Conservation (phyloP, 805 yeast genomes). For the Saccharomycopsis guyanensis region DNA sequence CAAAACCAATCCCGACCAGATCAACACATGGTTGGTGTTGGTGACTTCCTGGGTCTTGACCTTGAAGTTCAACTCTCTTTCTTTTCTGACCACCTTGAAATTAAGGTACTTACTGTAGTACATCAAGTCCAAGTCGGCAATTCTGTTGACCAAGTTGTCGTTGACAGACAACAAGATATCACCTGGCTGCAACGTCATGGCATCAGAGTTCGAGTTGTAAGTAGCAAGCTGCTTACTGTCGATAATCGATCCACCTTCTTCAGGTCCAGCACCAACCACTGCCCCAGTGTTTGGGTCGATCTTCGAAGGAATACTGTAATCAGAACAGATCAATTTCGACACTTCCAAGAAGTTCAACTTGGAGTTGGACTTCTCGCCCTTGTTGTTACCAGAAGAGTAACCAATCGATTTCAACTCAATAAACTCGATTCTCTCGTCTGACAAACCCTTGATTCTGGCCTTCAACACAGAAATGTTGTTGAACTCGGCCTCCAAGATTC, state of each 20-base stretch:
- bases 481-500: constrained; percentile 21
- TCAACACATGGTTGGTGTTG: constrained; percentile 20
- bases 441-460: constrained; percentile 21
- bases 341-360: constrained; percentile 21
- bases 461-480: constrained; percentile 21
- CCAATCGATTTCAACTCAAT: constrained; percentile 20
- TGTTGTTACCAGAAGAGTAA: constrained; percentile 4
- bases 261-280: background rate
- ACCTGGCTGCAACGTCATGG: constrained; percentile 21
- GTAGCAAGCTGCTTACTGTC: constrained; percentile 17
- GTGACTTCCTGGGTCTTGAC: constrained; percentile 21
- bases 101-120: constrained; percentile 20
- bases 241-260: constrained; percentile 10
- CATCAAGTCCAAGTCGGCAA: constrained; percentile 22
- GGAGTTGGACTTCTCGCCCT: constrained; percentile 3
- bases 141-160: constrained; percentile 20
- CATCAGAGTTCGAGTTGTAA: constrained; percentile 13
- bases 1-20: constrained; percentile 21
- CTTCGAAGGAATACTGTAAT: constrained; percentile 18
- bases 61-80: constrained; percentile 21
- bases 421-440: constrained; percentile 20
- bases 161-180: constrained; percentile 21
- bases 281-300: constrained; percentile 16
- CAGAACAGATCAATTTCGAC: constrained; percentile 20
- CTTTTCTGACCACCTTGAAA: constrained; percentile 21